Evolutionary conservation across 2,329 filamentous ascomycete species (phyloP).

Genomic region (Metarhizium robertsii): DNA sequence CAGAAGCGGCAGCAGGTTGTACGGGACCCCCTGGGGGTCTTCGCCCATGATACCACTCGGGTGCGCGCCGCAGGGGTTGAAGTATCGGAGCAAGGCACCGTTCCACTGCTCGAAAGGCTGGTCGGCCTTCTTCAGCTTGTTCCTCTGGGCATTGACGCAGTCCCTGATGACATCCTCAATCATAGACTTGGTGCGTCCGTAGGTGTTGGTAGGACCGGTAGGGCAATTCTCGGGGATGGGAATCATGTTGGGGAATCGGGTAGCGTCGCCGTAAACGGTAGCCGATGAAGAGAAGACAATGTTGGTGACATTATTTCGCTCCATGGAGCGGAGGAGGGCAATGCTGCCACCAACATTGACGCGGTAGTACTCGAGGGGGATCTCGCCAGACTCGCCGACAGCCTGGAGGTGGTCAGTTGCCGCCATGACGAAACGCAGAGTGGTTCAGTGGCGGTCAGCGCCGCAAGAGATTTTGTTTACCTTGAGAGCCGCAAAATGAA

Average conservation of each 20-base stretch:
- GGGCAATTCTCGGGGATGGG: constrained; percentile 96
- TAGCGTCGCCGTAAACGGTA: constrained; percentile 97
- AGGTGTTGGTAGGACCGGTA: constrained; percentile 92
- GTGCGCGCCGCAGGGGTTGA: constrained; percentile 93
- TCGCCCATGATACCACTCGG: constrained; percentile 96
- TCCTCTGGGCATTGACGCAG: constrained; percentile 77
- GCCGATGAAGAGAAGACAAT: constrained; percentile 98
- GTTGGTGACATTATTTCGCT: constrained; percentile 82
- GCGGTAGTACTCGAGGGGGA: constrained; percentile 93
- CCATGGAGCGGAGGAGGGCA: constrained; percentile 77
- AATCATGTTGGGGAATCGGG: constrained; percentile 94
- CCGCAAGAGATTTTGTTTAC: constrained; percentile 29
- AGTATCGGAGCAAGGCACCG: constrained; percentile 86
- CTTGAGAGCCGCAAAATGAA: constrained; percentile 98
- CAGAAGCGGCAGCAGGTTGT: constrained; percentile 88
- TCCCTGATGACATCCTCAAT: constrained; percentile 91
- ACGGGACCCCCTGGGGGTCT: constrained; percentile 90
- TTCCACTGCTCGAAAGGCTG: constrained; percentile 80
- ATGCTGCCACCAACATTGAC: constrained; percentile 95
- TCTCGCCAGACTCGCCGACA: constrained; percentile 89
- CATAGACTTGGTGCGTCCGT: constrained; percentile 90
- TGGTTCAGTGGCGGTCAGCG: background rate
- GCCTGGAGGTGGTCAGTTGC: constrained; percentile 44
- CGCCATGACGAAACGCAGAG: background rate
- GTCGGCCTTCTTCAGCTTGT: constrained; percentile 69